phyloP scores from a whole-genome alignment of 208 protist species.

The Leishmania tarentolae region DNA sequence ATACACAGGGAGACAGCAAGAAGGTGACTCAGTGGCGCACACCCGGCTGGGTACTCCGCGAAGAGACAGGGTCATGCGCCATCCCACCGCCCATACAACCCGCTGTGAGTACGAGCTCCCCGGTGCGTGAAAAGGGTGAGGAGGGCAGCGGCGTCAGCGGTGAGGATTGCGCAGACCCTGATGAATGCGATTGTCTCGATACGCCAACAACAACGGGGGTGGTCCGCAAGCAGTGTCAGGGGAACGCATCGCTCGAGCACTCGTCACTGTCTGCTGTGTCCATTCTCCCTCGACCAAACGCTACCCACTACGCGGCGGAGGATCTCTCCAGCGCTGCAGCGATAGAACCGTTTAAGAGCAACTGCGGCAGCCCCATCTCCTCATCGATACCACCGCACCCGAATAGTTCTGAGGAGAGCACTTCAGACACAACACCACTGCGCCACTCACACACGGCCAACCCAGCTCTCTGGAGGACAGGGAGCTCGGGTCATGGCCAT shows the following conservation, averaged over 20 bases:
- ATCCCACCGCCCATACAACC: background rate
- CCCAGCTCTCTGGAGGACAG: background rate
- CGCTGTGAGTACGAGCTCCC: conserved; percentile 3
- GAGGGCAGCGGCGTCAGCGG: background rate
- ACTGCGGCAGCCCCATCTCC: background rate
- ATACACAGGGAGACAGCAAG: background rate
- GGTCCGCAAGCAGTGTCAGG: background rate
- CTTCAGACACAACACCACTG: background rate
- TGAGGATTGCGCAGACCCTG: background rate
- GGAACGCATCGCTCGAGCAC: background rate
- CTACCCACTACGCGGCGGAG: background rate
- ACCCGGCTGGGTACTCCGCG: background rate
- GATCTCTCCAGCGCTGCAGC: background rate
- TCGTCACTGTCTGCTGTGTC: background rate
- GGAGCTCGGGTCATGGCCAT: background rate
- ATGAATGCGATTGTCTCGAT: background rate
- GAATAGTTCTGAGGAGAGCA: background rate
- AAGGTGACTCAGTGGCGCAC: background rate
- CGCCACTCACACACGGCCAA: background rate
- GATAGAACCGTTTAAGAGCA: background rate
- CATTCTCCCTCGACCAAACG: background rate
- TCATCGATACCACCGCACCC: background rate
- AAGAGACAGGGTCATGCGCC: background rate
- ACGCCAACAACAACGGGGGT: background rate
- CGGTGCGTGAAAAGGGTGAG: background rate